A percentile compares a stretch with the other conserved stretches of the same genome.
phyloP scores from a whole-genome alignment of 1,284 basidiomycete genomes.

The Rugosomyces carneus region DNA sequence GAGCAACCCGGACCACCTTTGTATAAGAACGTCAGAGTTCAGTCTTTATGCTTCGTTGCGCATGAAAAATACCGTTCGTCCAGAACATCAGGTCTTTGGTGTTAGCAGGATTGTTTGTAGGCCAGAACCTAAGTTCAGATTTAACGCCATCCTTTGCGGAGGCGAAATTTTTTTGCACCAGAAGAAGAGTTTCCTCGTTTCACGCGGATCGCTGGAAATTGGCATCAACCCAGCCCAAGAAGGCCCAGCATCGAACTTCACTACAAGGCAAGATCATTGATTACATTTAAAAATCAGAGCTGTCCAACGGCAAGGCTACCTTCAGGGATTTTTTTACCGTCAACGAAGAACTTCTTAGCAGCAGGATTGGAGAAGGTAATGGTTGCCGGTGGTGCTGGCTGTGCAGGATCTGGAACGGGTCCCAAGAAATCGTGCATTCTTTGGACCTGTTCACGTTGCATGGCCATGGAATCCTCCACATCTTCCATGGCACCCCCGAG shows the following conservation, averaged over 20 bases:
- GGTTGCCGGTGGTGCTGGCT: constrained; percentile 35
- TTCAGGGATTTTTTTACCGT: constrained; percentile 57
- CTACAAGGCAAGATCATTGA: constrained; percentile 13
- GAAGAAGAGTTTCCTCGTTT: constrained; percentile 70
- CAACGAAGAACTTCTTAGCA: constrained; percentile 58
- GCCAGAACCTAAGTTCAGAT: constrained; percentile 28
- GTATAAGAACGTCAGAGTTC: not conserved
- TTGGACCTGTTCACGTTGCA: constrained; percentile 44
- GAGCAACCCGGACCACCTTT: constrained; percentile 56
- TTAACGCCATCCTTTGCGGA: not conserved
- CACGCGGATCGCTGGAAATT: constrained; percentile 49
- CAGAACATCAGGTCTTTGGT: constrained; percentile 49
- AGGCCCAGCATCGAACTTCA: constrained; percentile 62
- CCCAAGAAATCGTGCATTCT: constrained; percentile 38
- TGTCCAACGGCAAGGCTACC: constrained; percentile 26
- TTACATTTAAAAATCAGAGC: not conserved
- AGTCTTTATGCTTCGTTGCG: not conserved
- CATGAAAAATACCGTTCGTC: constrained; percentile 32
- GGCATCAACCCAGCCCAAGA: constrained; percentile 66
- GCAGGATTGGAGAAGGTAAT: constrained; percentile 61
- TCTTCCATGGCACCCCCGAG: constrained; percentile 31
- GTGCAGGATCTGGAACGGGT: constrained; percentile 20
- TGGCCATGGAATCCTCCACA: constrained; percentile 38
- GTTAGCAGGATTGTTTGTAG: constrained; percentile 39
- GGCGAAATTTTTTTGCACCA: constrained; percentile 53